Conservation (phyloP, 2,329 filamentous ascomycete species). For the Aspergillus jensenii region DNA sequence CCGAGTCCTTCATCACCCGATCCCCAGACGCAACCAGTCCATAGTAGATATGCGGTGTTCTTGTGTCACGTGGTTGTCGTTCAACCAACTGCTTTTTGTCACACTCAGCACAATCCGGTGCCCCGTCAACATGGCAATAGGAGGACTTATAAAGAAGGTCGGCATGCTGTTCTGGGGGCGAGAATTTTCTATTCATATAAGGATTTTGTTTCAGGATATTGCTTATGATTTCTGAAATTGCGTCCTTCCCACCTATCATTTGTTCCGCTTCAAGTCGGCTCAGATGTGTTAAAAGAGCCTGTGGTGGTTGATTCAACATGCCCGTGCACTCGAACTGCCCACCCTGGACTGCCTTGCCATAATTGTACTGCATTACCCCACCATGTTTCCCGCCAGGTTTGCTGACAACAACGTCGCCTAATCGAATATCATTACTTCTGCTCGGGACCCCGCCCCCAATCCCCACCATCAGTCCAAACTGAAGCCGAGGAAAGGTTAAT, state of each 20-base stretch:
- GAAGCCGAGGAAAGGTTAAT: no score
- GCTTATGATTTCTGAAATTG: no score
- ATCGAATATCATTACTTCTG: slow-evolving; percentile 24
- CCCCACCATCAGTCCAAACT: slow-evolving; percentile 41
- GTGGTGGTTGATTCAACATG: neutral
- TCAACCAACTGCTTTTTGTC: neutral
- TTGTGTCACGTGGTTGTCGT: neutral
- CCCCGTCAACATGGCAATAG: neutral
- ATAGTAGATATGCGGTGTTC: neutral
- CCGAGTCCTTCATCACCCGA: neutral
- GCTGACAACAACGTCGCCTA: slow-evolving; percentile 32
- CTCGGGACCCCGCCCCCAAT: slow-evolving; percentile 38
- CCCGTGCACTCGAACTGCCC: neutral
- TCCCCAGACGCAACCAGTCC: neutral
- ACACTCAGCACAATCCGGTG: neutral
- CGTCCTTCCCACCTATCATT: no score
- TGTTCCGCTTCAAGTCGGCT: no score
- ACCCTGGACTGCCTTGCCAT: slow-evolving; percentile 17
- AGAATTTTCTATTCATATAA: no score
- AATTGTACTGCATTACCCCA: slow-evolving; percentile 30
- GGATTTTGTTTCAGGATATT: no score
- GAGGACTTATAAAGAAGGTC: neutral
- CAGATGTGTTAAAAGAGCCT: neutral
- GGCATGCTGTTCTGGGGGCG: no score
- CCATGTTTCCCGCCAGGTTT: slow-evolving; percentile 6